Percentiles rank a stretch among this genome's conserved stretches.
These are phyloP conservation scores for Plasmopara muralis DNA, from an alignment of 352 stramenopile genomes.

Conservation along the genomic window DNA sequence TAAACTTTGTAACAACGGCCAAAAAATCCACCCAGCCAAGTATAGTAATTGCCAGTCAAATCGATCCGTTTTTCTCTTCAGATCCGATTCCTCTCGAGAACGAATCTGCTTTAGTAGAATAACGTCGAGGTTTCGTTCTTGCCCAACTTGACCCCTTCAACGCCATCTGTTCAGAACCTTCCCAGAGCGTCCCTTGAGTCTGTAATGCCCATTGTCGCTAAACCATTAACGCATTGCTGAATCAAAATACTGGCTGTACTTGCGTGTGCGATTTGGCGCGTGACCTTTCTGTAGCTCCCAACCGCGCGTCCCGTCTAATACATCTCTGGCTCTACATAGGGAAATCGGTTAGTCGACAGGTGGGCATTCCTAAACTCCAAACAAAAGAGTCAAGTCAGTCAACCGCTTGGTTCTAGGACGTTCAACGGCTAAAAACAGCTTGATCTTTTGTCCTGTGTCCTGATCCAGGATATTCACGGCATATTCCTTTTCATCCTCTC, in stretches of 20 bases:
- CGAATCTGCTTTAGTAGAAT: not conserved
- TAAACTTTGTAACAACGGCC: not conserved
- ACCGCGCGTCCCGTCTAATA: slow-evolving; percentile 10
- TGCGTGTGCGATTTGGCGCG: slow-evolving; percentile 2
- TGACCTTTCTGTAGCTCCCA: slow-evolving; percentile 3
- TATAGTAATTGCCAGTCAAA: not conserved
- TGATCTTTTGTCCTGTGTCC: slow-evolving; percentile 5
- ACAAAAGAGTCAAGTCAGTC: slow-evolving; percentile 8
- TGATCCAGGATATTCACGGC: slow-evolving; percentile 3
- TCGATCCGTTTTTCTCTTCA: not conserved
- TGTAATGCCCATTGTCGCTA: not conserved
- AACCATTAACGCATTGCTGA: slow-evolving; percentile 1
- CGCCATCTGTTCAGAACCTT: not conserved
- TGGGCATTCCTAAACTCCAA: slow-evolving; percentile 19
- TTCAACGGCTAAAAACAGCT: slow-evolving; percentile 16
- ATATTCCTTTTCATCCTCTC: slow-evolving; percentile 4
- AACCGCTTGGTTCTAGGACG: slow-evolving; percentile 4
- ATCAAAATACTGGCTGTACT: slow-evolving; percentile 1
- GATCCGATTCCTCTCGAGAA: slow-evolving; percentile 1
- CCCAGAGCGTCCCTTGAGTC: not conserved
- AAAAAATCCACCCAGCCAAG: not conserved
- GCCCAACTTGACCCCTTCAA: slow-evolving; percentile 1
- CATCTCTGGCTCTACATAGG: slow-evolving; percentile 15
- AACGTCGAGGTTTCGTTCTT: not conserved
- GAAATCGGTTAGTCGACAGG: slow-evolving; percentile 17